phyloP scores from a whole-genome alignment of 1,139 yeast species.

The Citeromyces hawaiiensis region DNA sequence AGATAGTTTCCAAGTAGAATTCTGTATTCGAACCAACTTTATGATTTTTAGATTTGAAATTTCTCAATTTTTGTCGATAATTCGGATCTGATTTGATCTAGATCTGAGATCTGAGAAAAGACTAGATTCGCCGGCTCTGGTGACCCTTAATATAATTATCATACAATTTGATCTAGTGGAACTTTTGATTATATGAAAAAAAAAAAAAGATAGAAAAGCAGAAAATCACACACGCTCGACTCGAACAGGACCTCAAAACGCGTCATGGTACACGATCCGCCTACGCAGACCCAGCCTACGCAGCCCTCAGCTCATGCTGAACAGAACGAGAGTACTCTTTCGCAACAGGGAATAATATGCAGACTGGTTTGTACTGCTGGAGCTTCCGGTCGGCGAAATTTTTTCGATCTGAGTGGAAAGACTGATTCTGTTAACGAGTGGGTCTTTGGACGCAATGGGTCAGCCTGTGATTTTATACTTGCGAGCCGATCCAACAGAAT shows the following conservation, averaged over 20 bases:
- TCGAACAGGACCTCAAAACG: slow-evolving; percentile 1
- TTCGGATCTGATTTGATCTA: too few species aligned
- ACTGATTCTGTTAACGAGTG: slow-evolving; percentile 36
- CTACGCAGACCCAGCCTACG: slow-evolving; percentile 42
- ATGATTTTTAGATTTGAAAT: too few species aligned
- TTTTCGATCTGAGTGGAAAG: slow-evolving; percentile 18
- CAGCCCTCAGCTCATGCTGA: slow-evolving; percentile 30
- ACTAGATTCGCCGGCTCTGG: too few species aligned
- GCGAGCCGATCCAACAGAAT: slow-evolving; percentile 52
- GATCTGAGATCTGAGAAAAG: too few species aligned
- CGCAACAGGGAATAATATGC: slow-evolving; percentile 26
- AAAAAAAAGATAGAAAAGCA: too few species aligned
- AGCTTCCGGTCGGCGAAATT: slow-evolving; percentile 5
- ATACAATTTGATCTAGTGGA: too few species aligned
- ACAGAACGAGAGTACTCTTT: slow-evolving; percentile 15
- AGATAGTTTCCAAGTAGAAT: too few species aligned
- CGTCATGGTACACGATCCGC: not conserved
- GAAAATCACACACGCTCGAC: not conserved
- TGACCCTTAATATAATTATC: too few species aligned
- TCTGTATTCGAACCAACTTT: too few species aligned
- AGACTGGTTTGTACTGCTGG: slow-evolving; percentile 46
- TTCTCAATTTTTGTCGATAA: too few species aligned
- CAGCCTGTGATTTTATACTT: slow-evolving; percentile 46
- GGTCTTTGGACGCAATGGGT: slow-evolving; percentile 63
- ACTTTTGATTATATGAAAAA: too few species aligned